A percentile compares a stretch with the other conserved stretches of the same genome.
Evolutionary conservation across 106 monocot genomes (phyloP).

Genomic region (Dendrobium huoshanense): DNA sequence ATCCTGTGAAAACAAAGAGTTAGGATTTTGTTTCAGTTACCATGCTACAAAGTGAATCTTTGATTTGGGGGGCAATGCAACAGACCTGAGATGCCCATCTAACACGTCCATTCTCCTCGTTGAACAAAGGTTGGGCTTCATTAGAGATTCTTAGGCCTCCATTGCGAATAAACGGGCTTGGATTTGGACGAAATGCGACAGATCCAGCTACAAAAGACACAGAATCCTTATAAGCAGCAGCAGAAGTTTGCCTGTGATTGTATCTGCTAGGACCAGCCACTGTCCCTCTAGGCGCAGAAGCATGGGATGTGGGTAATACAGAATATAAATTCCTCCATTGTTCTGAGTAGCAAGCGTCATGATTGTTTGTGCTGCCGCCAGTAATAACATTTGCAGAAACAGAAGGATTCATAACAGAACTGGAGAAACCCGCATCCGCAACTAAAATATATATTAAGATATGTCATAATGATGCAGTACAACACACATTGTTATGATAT

Average conservation of each 20-base stretch:
- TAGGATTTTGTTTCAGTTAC: not conserved
- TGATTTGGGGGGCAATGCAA: not conserved
- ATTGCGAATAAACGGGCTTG: not conserved
- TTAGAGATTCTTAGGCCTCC: not conserved
- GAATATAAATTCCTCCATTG: not conserved
- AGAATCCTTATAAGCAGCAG: conserved; percentile 1
- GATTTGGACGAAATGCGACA: not conserved
- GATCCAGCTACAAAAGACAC: not conserved
- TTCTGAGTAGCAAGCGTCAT: not conserved
- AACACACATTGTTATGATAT: too few species aligned
- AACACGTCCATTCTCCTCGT: not conserved
- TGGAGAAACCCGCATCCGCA: not conserved
- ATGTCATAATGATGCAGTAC: not conserved
- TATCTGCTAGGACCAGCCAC: not conserved
- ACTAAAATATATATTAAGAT: not conserved
- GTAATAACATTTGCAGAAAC: not conserved
- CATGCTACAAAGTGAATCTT: not conserved
- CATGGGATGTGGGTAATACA: not conserved
- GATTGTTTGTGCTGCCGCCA: not conserved
- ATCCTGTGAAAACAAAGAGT: conserved; percentile 17
- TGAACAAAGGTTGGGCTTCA: not conserved
- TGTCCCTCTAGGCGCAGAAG: not conserved
- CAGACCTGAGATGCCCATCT: not conserved
- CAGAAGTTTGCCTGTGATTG: not conserved
- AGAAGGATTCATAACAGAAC: not conserved